A percentile compares a stretch with the other conserved stretches of the same genome.
Evolutionary conservation across 805 yeast genomes (phyloP).

Genomic region (Yamadazyma laniorum): DNA sequence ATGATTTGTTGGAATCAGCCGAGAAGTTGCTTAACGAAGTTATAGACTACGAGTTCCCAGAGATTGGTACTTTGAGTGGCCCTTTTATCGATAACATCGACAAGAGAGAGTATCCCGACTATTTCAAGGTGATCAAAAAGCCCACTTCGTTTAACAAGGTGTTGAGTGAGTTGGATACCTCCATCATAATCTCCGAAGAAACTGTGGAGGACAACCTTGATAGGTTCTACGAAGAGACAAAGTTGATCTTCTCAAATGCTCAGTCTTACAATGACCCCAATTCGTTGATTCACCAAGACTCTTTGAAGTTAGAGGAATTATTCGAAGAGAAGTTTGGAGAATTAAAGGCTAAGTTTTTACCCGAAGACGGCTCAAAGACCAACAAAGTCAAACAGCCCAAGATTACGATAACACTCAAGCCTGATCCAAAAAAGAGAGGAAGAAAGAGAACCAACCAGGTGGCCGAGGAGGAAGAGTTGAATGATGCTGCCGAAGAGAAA

Average conservation of each 20-base stretch:
- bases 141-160: slow-evolving; percentile 75
- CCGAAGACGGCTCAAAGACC: slow-evolving; percentile 13
- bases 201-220: slow-evolving; percentile 47
- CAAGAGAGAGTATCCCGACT: slow-evolving; percentile 72
- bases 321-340: slow-evolving; percentile 43
- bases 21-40: slow-evolving; percentile 36
- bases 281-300: slow-evolving; percentile 70
- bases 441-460: slow-evolving; percentile 15
- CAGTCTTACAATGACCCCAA: slow-evolving; percentile 71
- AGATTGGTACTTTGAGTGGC: slow-evolving; percentile 54
- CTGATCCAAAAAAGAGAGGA: slow-evolving; percentile 17
- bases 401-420: slow-evolving; percentile 10
- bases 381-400: slow-evolving; percentile 23
- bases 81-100: slow-evolving; percentile 78
- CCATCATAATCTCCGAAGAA: slow-evolving; percentile 35
- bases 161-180: slow-evolving; percentile 48
- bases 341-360: slow-evolving; percentile 24
- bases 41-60: slow-evolving; percentile 45
- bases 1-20: slow-evolving; percentile 21
- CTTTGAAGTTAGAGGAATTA: slow-evolving; percentile 54
- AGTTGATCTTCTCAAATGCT: slow-evolving; percentile 75
- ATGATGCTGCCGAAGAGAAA: slow-evolving; percentile 9
- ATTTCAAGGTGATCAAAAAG: slow-evolving; percentile 64
- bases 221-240: slow-evolving; percentile 57
- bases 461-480: slow-evolving; percentile 7